Conservation (phyloP, 805 yeast species). For the Suhomyces sp. region DNA sequence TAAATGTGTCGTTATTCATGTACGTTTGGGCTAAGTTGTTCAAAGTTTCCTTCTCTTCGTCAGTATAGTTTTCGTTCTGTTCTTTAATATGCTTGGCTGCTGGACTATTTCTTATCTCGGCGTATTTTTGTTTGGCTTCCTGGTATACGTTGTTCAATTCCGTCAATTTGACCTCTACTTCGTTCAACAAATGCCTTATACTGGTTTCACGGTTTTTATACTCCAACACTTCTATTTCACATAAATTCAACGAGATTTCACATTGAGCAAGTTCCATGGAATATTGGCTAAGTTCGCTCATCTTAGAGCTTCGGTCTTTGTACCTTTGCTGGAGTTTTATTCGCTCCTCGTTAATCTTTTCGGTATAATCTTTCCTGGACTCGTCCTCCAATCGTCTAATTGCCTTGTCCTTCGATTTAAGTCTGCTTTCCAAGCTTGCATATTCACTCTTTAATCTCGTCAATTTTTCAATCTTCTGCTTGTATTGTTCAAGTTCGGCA, state of each 20-base stretch:
- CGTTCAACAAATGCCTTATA: slow-evolving; percentile 22
- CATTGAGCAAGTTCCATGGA: slow-evolving; percentile 20
- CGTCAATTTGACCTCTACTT: slow-evolving; percentile 25
- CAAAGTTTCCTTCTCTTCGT: slow-evolving; percentile 37
- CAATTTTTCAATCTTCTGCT: slow-evolving; percentile 9
- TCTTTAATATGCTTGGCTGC: slow-evolving; percentile 35
- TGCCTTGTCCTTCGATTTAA: slow-evolving; percentile 24
- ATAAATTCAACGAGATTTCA: slow-evolving; percentile 12
- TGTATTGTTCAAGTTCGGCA: slow-evolving; percentile 6
- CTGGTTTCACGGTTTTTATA: slow-evolving; percentile 17
- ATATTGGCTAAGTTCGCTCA: slow-evolving; percentile 20
- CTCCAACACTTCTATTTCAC: slow-evolving; percentile 14
- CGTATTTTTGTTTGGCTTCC: slow-evolving; percentile 31
- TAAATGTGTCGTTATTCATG: slow-evolving; percentile 36
- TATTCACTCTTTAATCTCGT: slow-evolving; percentile 12
- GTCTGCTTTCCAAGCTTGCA: slow-evolving; percentile 19
- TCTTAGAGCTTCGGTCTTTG: slow-evolving; percentile 13
- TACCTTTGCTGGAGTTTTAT: slow-evolving; percentile 20
- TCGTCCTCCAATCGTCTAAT: slow-evolving; percentile 33
- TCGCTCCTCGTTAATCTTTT: slow-evolving; percentile 34
- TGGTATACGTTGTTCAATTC: slow-evolving; percentile 30
- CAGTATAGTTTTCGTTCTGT: slow-evolving; percentile 36
- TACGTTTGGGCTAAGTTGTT: slow-evolving; percentile 37
- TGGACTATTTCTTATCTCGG: slow-evolving; percentile 38
- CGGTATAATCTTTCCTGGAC: slow-evolving; percentile 40